Base-by-base conservation (phyloP, 2,329 filamentous ascomycete species). In the Colletotrichum agaves region DNA sequence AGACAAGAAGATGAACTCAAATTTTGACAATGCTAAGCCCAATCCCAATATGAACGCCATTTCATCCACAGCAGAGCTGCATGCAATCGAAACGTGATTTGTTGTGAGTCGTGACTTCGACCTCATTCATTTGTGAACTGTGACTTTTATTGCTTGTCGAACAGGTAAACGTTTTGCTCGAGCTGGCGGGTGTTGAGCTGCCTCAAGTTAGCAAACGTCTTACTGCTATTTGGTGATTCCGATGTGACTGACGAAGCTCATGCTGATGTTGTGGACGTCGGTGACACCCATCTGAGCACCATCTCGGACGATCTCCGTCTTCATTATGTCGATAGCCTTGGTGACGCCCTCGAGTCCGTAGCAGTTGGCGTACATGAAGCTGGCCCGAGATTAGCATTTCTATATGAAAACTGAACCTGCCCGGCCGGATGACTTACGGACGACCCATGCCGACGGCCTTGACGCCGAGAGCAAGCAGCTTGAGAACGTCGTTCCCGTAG, bases 281-380 rank as follows among this genome's bases (percentile, higher is more conserved):
- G 77, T 72, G 7, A 77, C 74, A 8, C 78, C 78, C 35, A 77
- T 70, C 70, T 80, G 76, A 17, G 75, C 75, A 47, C 74, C 78
- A 55, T 80, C 78, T 2, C 73, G 69, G 27, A 74, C 62, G 33
- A 85, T 77, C 75, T 86, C 83, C 43, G 79, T 76, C 78, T 84
- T 85, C 67, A 86, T 74, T 19, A 86, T 80, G 58, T 81, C 73
- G 59, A 85, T 82, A 5, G 78, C 78, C 75, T 80, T 81, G 61
- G 75, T 75, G 3, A 86, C 83, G 21, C 84, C 84, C 21, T 80
- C 78, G 4, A 78, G 74, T 3, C 84, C 84, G 70, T 83, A 87
- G 41, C 81, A 74, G 70, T 85, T 85, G 55, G 82, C 79, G 72
- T 80, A 87, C 81, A 87, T 84, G 72, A 84, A 79, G 0, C 74